Conservation (phyloP, 2,329 filamentous ascomycete genomes). For the Xylogone sp. region DNA sequence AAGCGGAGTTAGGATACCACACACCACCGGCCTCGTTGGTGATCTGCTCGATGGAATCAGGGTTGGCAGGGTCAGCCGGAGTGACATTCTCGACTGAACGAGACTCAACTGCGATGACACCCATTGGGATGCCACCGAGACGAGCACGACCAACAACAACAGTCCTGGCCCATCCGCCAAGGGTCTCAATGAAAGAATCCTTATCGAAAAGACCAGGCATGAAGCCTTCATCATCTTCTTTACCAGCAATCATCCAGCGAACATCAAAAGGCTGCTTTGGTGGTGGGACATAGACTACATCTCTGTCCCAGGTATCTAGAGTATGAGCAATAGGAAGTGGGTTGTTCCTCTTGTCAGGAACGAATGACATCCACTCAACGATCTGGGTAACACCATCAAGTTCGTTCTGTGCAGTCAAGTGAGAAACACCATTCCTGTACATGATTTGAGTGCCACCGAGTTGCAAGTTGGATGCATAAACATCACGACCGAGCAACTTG, state of each 20-base stretch:
- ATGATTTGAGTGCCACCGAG: constrained; percentile 99
- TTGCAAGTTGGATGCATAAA: constrained; percentile 98
- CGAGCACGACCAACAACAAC: constrained; percentile 96
- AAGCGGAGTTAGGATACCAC: constrained; percentile 99
- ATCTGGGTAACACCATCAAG: constrained; percentile 98
- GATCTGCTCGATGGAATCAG: constrained; percentile 95
- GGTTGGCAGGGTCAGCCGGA: constrained; percentile 94
- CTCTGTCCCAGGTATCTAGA: constrained; percentile 87
- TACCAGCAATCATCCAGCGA: constrained; percentile 86
- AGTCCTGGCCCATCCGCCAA: constrained; percentile 94
- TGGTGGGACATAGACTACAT: constrained; percentile 76
- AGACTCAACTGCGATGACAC: constrained; percentile 96
- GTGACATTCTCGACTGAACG: constrained; percentile 95
- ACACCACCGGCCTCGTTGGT: constrained; percentile 95
- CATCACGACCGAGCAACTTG: constrained; percentile 95
- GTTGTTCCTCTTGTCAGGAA: constrained; percentile 90
- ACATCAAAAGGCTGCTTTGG: constrained; percentile 85
- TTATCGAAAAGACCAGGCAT: constrained; percentile 91
- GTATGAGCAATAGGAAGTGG: constrained; percentile 90
- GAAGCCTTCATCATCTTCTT: constrained; percentile 76
- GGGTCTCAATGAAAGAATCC: constrained; percentile 93
- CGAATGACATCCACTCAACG: constrained; percentile 95
- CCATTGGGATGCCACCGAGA: constrained; percentile 94
- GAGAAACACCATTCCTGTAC: constrained; percentile 99
- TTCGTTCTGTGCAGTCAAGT: constrained; percentile 97